Conservation (phyloP, 2,329 filamentous ascomycete genomes). For the Trichocomaceae sp. region DNA sequence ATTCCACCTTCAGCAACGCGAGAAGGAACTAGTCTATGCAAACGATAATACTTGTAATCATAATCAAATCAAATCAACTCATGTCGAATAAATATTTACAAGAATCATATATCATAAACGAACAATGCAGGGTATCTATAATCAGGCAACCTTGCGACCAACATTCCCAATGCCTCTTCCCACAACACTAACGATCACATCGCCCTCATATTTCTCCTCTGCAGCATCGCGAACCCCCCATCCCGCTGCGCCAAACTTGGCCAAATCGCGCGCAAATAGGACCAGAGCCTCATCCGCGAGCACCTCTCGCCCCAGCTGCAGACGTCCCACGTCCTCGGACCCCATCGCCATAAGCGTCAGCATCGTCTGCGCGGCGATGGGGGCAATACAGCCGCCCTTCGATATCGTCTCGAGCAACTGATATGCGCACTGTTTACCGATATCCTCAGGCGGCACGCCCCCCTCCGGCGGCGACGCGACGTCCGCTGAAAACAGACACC, state of each 20-base stretch:
- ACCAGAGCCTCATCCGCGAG: slow-evolving; percentile 75
- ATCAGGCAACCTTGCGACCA: slow-evolving; percentile 73
- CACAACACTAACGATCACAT: slow-evolving; percentile 85
- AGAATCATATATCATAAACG: neutral
- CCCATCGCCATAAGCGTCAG: slow-evolving; percentile 96
- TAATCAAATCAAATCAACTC: no score
- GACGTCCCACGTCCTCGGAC: slow-evolving; percentile 83
- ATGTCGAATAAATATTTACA: neutral
- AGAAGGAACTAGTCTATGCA: no score
- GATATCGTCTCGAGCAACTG: slow-evolving; percentile 79
- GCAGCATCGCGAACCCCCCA: slow-evolving; percentile 80
- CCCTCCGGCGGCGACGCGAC: slow-evolving; percentile 66
- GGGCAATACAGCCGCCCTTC: slow-evolving; percentile 73
- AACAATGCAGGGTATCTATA: neutral
- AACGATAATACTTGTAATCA: no score
- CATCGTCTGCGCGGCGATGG: slow-evolving; percentile 64
- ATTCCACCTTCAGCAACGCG: no score
- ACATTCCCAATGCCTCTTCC: slow-evolving; percentile 92
- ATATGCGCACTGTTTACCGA: slow-evolving; percentile 80
- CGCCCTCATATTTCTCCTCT: slow-evolving; percentile 55
- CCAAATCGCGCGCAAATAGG: slow-evolving; percentile 73
- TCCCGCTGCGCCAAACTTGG: slow-evolving; percentile 79
- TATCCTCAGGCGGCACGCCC: slow-evolving; percentile 79
- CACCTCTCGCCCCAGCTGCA: slow-evolving; percentile 74
- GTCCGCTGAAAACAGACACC: slow-evolving; percentile 83